These are phyloP conservation scores for Colletotrichum tanaceti DNA, from an alignment of 2,329 filamentous ascomycete species.

Conservation along the genomic window DNA sequence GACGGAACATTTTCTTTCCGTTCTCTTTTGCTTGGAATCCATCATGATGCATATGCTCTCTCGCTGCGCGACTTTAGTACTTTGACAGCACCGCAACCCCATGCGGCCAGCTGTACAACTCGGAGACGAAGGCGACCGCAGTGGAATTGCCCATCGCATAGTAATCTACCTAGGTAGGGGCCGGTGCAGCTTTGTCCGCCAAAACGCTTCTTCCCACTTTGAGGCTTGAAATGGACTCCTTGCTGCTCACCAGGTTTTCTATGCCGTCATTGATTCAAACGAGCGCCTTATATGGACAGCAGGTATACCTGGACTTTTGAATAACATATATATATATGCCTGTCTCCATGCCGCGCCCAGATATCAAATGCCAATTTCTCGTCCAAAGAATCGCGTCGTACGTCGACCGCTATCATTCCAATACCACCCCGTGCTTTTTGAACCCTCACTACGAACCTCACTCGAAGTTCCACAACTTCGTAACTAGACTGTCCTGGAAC, in stretches of 20 bases:
- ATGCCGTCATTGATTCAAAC: neutral
- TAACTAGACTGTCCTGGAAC: slow-evolving; percentile 65
- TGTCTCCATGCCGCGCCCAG: slow-evolving; percentile 19
- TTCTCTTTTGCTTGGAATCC: neutral
- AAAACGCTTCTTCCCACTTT: neutral
- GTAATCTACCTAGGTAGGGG: too few relatives aligned
- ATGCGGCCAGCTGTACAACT: neutral
- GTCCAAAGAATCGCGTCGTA: neutral
- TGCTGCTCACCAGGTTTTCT: neutral
- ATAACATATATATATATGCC: slow-evolving; percentile 8
- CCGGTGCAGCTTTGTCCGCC: neutral
- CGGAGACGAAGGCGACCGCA: too few relatives aligned
- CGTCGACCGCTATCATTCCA: neutral
- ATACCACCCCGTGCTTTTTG: neutral
- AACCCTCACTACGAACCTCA: slow-evolving; percentile 13
- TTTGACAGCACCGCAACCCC: neutral
- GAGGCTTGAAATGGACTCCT: neutral
- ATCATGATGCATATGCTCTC: neutral
- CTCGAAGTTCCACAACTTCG: slow-evolving; percentile 71
- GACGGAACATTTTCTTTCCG: neutral
- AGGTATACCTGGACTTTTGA: slow-evolving; percentile 21
- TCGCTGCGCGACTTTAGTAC: neutral
- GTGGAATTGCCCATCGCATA: neutral
- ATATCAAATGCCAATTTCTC: slow-evolving; percentile 23
- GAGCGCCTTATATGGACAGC: slow-evolving; percentile 9